A percentile compares a stretch with the other conserved stretches of the same genome.
These are phyloP conservation scores for Septoria linicola DNA, from an alignment of 2,329 filamentous ascomycete genomes.

Conservation along the genomic window DNA sequence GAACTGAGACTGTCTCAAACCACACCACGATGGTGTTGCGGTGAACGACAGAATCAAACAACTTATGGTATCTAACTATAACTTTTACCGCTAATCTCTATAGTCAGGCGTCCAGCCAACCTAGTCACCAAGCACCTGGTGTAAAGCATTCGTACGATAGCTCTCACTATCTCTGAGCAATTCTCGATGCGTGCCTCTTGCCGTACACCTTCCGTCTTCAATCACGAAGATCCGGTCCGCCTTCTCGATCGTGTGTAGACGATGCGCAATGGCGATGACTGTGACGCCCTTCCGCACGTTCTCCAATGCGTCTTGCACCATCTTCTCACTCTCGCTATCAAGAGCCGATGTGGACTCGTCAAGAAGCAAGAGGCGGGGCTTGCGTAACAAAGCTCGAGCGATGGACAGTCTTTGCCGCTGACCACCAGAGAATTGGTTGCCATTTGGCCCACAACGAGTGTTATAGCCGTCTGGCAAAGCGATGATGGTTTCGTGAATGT, in stretches of 20 bases:
- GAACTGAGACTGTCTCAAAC: no score
- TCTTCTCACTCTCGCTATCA: conserved; percentile 45
- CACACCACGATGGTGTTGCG: no score
- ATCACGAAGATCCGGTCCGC: conserved; percentile 49
- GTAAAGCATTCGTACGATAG: conserved; percentile 28
- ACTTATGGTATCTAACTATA: no score
- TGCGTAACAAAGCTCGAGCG: conserved; percentile 45
- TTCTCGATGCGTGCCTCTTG: conserved; percentile 51
- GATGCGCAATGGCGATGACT: conserved; percentile 48
- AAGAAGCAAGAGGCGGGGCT: conserved; percentile 43
- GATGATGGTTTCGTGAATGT: conserved; percentile 68
- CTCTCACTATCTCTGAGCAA: conserved; percentile 20
- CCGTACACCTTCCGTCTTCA: conserved; percentile 50
- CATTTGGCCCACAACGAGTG: conserved; percentile 50
- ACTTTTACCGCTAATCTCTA: no score
- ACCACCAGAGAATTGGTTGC: conserved; percentile 45
- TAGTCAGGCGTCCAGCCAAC: background rate
- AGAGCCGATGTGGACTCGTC: conserved; percentile 47
- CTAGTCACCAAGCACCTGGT: conserved; percentile 35
- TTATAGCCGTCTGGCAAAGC: conserved; percentile 64
- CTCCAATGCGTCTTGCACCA: conserved; percentile 44
- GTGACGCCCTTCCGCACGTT: conserved; percentile 37
- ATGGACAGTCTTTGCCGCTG: conserved; percentile 47
- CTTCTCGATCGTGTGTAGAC: conserved; percentile 43
- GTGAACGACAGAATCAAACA: no score